Percentiles rank a stretch among this genome's conserved stretches.
These are phyloP conservation scores for Paratrimastix pyriformis DNA, from an alignment of 78 protist species.

Conservation along the genomic window DNA sequence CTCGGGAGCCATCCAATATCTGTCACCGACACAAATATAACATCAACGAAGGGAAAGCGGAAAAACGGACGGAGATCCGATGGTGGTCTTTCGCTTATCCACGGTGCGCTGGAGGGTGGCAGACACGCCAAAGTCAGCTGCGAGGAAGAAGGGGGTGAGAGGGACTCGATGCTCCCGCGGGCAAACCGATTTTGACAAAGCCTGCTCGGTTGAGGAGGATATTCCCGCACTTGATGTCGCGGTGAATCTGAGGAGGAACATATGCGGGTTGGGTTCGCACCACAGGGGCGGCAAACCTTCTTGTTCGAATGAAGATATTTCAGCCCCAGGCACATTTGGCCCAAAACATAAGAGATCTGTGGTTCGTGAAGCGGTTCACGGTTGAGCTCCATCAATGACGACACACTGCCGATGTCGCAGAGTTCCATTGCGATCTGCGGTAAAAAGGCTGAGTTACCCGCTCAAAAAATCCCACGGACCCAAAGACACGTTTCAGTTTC, in stretches of 20 bases:
- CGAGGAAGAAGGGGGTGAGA: not conserved
- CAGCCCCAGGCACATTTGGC: not conserved
- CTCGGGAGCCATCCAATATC: not conserved
- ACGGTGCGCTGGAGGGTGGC: not conserved
- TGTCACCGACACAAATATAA: not conserved
- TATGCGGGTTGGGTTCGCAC: too few species aligned
- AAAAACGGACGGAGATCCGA: constrained; percentile 12
- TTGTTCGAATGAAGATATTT: not conserved
- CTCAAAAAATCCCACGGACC: not conserved
- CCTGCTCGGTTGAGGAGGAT: not conserved
- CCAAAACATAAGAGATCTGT: not conserved
- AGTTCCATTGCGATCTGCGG: constrained; percentile 5
- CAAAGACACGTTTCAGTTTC: constrained; percentile 12
- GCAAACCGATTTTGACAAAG: not conserved
- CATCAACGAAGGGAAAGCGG: not conserved
- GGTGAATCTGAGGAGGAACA: too few species aligned
- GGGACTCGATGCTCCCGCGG: not conserved
- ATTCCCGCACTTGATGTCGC: not conserved
- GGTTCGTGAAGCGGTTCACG: not conserved
- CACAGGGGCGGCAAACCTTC: too few species aligned
- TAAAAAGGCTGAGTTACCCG: not conserved
- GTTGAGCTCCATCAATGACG: not conserved
- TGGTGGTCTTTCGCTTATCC: not conserved
- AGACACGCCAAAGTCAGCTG: not conserved
- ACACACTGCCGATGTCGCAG: constrained; percentile 2